Evolutionary conservation across 2,329 filamentous ascomycete genomes (phyloP), one percentile per base, ranked within the genome.

Genomic region (Akanthomyces lecanii): DNA sequence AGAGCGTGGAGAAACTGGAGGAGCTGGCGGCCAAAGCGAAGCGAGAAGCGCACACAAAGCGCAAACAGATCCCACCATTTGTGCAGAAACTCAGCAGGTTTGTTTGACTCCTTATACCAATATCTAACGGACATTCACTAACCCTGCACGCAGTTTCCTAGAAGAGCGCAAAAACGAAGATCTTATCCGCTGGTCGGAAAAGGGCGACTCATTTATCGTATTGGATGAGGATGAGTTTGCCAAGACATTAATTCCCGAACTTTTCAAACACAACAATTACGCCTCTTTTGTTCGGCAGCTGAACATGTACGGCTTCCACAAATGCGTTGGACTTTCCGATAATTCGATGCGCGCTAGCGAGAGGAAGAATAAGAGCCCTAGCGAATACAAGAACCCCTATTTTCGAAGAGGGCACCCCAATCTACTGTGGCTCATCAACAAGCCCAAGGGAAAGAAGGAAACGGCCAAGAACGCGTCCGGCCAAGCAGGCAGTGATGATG

Each of bases 241-340:
- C 23, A 98, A 97, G 77, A 92, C 91, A 44, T 89, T 99, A 69
- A 90, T 99, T 28, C 95, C 95, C 0, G 96, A 98, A 75, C 88
- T 98, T 66, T 99, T 99, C 83, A 99, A 99, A 77, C 95, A 99
- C 79, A 97, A 94, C 82, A 97, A 97, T 75, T 97, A 97, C 76
- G 93, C 93, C 53, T 97, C 93, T 67, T 97, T 97, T 73, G 93
- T 97, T 62, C 89, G 93, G 42, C 93, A 97, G 74, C 82, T 97
- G 66, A 97, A 97, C 76, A 97, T 97, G 82, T 97, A 97, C 75
- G 93, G 96, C 66, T 99, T 99, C 71, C 95, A 99, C 81, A 99
- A 99, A 80, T 89, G 91, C 48, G 91, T 95, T 4, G 91, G 91
- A 4, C 82, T 99, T 21, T 97, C 93, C 4, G 95, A 99, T 76